phyloP scores from a whole-genome alignment of 768 basidiomycete genomes.

The Hygrocybe coccinea region DNA sequence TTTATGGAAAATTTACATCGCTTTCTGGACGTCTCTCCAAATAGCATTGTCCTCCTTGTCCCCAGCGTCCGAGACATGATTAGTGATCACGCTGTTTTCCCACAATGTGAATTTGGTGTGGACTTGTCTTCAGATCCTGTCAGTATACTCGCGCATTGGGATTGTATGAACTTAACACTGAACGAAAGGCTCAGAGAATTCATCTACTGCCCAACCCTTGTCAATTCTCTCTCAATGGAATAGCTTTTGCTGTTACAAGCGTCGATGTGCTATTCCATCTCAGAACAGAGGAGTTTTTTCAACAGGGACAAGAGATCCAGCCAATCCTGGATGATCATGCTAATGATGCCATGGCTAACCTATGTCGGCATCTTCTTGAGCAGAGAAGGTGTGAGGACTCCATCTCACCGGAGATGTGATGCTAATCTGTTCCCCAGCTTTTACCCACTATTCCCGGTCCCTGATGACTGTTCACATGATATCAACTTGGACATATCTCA shows the following conservation, averaged over 20 bases:
- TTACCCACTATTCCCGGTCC: conserved; percentile 91
- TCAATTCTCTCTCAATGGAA: conserved; percentile 77
- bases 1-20: conserved; percentile 54
- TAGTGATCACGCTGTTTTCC: conserved; percentile 76
- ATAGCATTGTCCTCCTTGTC: conserved; percentile 69
- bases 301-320: conserved; percentile 59
- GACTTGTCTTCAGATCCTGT: conserved; percentile 51
- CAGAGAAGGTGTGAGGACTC: conserved; percentile 65
- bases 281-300: conserved; percentile 74
- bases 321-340: conserved; percentile 41
- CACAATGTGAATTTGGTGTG: conserved; percentile 62
- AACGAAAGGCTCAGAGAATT: conserved; percentile 50
- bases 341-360: conserved; percentile 72
- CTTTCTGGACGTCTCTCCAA: conserved; percentile 58
- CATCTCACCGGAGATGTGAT: background rate
- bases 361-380: conserved; percentile 75
- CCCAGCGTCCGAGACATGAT: conserved; percentile 81
- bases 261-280: conserved; percentile 89
- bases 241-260: conserved; percentile 75
- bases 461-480: conserved; percentile 65
- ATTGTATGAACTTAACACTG: background rate
- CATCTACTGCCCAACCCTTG: conserved; percentile 82
- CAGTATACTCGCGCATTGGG: conserved; percentile 18
- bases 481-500: conserved; percentile 91
- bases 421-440: conserved; percentile 51